These are phyloP conservation scores for Punica granatum DNA, from an alignment of 345 rosid genomes.

Conservation along the genomic window DNA sequence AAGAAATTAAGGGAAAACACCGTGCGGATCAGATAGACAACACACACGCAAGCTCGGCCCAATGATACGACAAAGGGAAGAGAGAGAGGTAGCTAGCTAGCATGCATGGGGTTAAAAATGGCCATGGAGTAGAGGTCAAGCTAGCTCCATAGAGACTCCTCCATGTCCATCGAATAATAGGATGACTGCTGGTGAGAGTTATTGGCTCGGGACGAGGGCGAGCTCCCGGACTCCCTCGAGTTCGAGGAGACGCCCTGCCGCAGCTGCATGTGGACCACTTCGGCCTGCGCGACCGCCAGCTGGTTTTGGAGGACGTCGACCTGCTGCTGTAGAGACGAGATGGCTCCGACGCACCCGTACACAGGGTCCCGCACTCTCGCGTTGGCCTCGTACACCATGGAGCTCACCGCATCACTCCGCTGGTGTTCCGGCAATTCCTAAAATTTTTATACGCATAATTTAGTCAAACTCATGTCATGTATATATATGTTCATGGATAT, in stretches of 20 bases:
- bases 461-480: not conserved
- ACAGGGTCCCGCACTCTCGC: slow-evolving; percentile 88
- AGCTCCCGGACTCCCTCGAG: not conserved
- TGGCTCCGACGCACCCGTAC: slow-evolving; percentile 86
- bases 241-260: slow-evolving; percentile 6
- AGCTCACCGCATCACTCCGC: slow-evolving; percentile 84
- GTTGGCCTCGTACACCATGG: slow-evolving; percentile 88
- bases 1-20: too few species aligned
- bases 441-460: not conserved
- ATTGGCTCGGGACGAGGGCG: not conserved
- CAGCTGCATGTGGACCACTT: slow-evolving; percentile 51
- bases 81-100: too few species aligned
- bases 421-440: slow-evolving; percentile 25
- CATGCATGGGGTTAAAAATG: too few species aligned
- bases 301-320: slow-evolving; percentile 72
- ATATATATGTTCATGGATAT: not conserved
- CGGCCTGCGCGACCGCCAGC: slow-evolving; percentile 73
- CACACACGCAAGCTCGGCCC: too few species aligned
- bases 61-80: too few species aligned
- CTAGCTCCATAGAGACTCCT: not conserved
- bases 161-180: slow-evolving; percentile 1
- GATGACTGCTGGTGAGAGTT: not conserved
- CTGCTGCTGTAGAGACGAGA: slow-evolving; percentile 68
- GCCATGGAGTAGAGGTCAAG: too few species aligned
- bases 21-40: too few species aligned